A percentile compares a stretch with the other conserved stretches of the same genome.
Conservation (phyloP, 768 basidiomycete species). For the Aureoboletus auriporus region DNA sequence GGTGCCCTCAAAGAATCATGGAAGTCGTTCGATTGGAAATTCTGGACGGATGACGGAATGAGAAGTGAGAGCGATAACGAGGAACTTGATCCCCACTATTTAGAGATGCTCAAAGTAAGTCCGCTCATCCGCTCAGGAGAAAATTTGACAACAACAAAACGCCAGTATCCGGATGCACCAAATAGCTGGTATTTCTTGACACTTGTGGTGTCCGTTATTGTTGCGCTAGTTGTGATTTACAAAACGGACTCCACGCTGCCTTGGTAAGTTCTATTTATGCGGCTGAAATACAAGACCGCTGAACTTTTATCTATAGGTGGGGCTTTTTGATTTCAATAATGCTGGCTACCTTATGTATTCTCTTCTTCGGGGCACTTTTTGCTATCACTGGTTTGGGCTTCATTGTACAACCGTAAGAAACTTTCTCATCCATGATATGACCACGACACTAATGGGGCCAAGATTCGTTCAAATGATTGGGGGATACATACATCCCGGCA, state of each 20-base stretch:
- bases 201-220: constrained; percentile 32
- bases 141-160: neutral
- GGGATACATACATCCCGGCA: constrained; percentile 34
- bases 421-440: neutral
- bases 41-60: constrained; percentile 28
- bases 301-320: constrained; percentile 29
- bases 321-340: constrained; percentile 48
- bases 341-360: constrained; percentile 47
- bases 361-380: constrained; percentile 52
- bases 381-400: constrained; percentile 41
- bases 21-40: constrained; percentile 31
- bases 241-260: constrained; percentile 51
- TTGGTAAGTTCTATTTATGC: constrained; percentile 31
- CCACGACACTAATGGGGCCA: neutral
- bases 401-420: constrained; percentile 23
- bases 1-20: constrained; percentile 23
- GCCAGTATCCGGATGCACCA: constrained; percentile 35
- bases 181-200: constrained; percentile 32
- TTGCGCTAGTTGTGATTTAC: constrained; percentile 55
- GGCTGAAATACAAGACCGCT: neutral
- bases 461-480: constrained; percentile 36
- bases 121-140: constrained; percentile 6
- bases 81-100: constrained; percentile 51
- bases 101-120: constrained; percentile 43
- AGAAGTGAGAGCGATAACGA: constrained; percentile 31